Conservation (phyloP, 2,329 filamentous ascomycete species). For the Fusarium sp. region DNA sequence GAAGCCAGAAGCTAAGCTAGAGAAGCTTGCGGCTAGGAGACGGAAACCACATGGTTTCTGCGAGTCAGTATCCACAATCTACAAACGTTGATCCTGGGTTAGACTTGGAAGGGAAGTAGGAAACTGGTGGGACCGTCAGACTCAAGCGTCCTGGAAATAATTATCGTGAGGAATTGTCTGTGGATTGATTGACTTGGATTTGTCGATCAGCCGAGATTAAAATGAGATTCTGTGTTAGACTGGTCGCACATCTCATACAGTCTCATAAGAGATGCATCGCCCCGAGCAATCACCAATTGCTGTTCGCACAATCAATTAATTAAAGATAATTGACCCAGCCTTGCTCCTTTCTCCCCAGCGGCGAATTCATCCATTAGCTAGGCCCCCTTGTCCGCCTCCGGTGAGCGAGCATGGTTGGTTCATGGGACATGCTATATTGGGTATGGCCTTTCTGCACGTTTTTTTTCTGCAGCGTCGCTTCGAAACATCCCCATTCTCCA, state of each 20-base stretch:
- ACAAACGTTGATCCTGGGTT: constrained; percentile 19
- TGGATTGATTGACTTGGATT: constrained; percentile 1
- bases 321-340: neutral
- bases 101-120: neutral
- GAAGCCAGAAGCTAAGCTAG: no score
- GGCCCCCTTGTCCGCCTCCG: constrained; percentile 22
- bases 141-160: constrained; percentile 15
- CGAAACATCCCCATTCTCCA: constrained; percentile 19
- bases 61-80: constrained; percentile 39
- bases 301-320: neutral
- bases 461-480: constrained; percentile 18
- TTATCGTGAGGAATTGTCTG: constrained; percentile 2
- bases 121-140: constrained; percentile 5
- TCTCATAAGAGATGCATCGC: neutral
- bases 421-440: constrained; percentile 44
- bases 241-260: neutral
- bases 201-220: constrained; percentile 28
- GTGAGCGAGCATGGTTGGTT: constrained; percentile 44
- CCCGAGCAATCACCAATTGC: constrained; percentile 2
- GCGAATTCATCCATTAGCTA: constrained; percentile 12
- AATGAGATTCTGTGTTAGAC: constrained; percentile 10
- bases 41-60: constrained; percentile 40
- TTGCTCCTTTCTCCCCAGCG: constrained; percentile 17
- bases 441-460: constrained; percentile 41
- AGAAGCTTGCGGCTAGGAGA: neutral